A percentile compares a stretch with the other conserved stretches of the same genome.
Evolutionary conservation across 2,329 filamentous ascomycete genomes (phyloP).

Genomic region (Seiridium unicorne): DNA sequence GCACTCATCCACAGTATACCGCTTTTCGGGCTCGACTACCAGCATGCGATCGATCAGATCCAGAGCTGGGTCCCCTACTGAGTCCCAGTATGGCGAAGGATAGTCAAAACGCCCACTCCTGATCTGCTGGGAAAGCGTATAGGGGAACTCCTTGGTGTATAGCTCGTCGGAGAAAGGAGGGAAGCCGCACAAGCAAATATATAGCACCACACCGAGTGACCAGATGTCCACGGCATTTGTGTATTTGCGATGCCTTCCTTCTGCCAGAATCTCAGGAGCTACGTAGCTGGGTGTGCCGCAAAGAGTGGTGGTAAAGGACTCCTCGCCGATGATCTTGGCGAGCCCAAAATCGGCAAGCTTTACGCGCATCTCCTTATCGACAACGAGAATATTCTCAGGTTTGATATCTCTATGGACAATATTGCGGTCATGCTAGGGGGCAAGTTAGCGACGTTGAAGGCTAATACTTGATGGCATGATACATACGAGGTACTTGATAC

Average conservation of each 20-base stretch:
- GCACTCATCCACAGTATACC: slow-evolving; percentile 88
- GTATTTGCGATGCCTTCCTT: slow-evolving; percentile 79
- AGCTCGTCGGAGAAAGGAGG: slow-evolving; percentile 96
- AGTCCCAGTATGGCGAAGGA: slow-evolving; percentile 94
- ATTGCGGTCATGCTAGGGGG: slow-evolving; percentile 81
- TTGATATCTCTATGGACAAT: slow-evolving; percentile 98
- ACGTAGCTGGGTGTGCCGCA: slow-evolving; percentile 98
- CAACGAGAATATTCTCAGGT: slow-evolving; percentile 90
- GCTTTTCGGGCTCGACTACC: slow-evolving; percentile 77
- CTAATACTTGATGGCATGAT: neutral
- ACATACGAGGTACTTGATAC: slow-evolving; percentile 88
- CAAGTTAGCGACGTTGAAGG: slow-evolving; percentile 23
- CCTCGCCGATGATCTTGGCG: slow-evolving; percentile 97
- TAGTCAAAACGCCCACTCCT: slow-evolving; percentile 88
- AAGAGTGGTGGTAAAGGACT: slow-evolving; percentile 94
- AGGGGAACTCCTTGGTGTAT: slow-evolving; percentile 77
- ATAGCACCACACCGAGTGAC: slow-evolving; percentile 91
- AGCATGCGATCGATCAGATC: slow-evolving; percentile 96
- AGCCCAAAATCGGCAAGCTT: slow-evolving; percentile 97
- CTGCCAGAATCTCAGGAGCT: slow-evolving; percentile 89
- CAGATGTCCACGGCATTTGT: slow-evolving; percentile 94
- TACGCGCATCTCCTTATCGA: slow-evolving; percentile 79
- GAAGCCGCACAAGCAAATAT: slow-evolving; percentile 94
- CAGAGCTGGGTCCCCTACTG: slow-evolving; percentile 80
- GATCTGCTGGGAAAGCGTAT: slow-evolving; percentile 84